phyloP scores from a whole-genome alignment of 2,329 filamentous ascomycete genomes.

The Arthrocladium fulminans region DNA sequence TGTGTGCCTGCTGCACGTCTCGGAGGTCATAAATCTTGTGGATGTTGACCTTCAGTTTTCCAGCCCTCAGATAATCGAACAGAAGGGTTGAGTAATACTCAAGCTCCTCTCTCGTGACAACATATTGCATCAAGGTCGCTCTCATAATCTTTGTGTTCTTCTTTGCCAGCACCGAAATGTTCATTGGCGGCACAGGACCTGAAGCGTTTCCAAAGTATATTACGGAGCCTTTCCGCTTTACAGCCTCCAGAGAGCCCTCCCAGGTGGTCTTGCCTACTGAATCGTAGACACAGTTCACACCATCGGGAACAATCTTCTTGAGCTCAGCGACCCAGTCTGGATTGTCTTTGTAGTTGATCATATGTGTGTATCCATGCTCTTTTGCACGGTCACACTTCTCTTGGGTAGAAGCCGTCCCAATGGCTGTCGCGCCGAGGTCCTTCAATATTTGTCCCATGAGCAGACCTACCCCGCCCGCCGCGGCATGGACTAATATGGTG shows the following conservation, averaged over 20 bases:
- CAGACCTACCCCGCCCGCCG: conserved; percentile 73
- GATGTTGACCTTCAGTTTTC: conserved; percentile 62
- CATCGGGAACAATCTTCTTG: conserved; percentile 66
- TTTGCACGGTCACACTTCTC: conserved; percentile 65
- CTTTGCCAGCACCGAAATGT: conserved; percentile 50
- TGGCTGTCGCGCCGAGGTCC: conserved; percentile 63
- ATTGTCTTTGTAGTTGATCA: conserved; percentile 75
- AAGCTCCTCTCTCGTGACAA: conserved; percentile 60
- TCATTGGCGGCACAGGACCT: conserved; percentile 64
- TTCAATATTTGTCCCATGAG: conserved; percentile 63
- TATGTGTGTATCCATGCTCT: conserved; percentile 60
- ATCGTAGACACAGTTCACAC: conserved; percentile 64
- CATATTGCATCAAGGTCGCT: conserved; percentile 64
- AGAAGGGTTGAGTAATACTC: conserved; percentile 62
- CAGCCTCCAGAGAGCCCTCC: conserved; percentile 63
- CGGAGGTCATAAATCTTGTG: conserved; percentile 69
- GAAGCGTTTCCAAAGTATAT: conserved; percentile 64
- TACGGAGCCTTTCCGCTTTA: conserved; percentile 68
- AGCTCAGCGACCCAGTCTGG: conserved; percentile 66
- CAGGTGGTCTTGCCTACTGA: conserved; percentile 80
- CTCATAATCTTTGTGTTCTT: conserved; percentile 73
- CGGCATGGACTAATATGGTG: conserved; percentile 78
- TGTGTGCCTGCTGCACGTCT: conserved; percentile 63
- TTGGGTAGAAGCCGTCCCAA: conserved; percentile 65
- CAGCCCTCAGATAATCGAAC: conserved; percentile 60